Percentiles rank a stretch among this genome's conserved stretches.
These are phyloP conservation scores for Clausena lansium DNA, from an alignment of 345 rosid genomes.

Conservation along the genomic window DNA sequence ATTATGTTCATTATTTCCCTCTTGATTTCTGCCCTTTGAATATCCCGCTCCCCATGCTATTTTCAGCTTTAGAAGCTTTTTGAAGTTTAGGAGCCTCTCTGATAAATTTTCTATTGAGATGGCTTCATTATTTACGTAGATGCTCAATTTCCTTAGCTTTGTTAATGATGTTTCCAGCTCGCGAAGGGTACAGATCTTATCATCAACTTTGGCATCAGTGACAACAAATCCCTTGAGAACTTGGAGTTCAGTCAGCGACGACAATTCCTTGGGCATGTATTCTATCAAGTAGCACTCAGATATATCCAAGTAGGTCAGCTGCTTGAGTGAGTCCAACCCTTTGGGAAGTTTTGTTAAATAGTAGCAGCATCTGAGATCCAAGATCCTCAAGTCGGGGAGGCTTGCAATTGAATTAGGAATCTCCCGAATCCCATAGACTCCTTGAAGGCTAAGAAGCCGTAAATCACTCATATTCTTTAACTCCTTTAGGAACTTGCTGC, in stretches of 20 bases:
- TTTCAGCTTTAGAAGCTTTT: conserved; percentile 23
- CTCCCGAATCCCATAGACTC: too few relatives aligned
- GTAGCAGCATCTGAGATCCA: conserved; percentile 41
- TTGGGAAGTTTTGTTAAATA: conserved; percentile 36
- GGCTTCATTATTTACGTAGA: conserved; percentile 15
- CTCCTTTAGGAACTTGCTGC: too few relatives aligned
- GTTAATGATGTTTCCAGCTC: conserved; percentile 15
- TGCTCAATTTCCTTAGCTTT: conserved; percentile 33
- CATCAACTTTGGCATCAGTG: neutral
- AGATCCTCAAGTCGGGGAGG: conserved; percentile 27
- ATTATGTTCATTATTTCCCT: too few relatives aligned
- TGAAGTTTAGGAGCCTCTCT: neutral
- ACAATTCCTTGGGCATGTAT: conserved; percentile 29
- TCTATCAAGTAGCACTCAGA: conserved; percentile 42
- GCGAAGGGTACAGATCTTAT: neutral
- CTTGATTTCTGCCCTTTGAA: neutral
- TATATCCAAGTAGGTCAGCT: conserved; percentile 32
- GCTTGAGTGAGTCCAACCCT: conserved; percentile 18
- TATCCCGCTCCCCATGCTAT: conserved; percentile 43
- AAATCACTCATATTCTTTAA: too few relatives aligned
- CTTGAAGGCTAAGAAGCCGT: too few relatives aligned
- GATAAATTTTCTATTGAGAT: neutral
- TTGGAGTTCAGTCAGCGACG: conserved; percentile 21
- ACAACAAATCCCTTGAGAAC: conserved; percentile 41
- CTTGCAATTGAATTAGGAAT: conserved; percentile 19